Conservation (phyloP, 176 grass and related monocot species). For the Juncus inflexus region DNA sequence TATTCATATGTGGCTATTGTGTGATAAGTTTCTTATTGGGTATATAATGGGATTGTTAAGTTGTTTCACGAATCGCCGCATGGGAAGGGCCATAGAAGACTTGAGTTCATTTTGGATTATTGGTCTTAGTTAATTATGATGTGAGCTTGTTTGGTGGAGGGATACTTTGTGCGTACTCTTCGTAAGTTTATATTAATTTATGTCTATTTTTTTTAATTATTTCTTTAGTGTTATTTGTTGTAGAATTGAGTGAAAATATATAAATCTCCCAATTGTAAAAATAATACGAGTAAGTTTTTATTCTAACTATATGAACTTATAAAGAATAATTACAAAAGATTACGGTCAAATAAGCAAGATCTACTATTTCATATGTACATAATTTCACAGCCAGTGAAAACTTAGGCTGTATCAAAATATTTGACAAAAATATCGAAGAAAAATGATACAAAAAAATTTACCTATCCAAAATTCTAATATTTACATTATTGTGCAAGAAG, state of each 20-base stretch:
- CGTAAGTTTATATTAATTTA: neutral
- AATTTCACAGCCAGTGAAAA: constrained; percentile 24
- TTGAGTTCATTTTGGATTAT: neutral
- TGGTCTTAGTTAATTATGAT: constrained; percentile 3
- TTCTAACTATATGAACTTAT: no score
- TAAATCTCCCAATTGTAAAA: no score
- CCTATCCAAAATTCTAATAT: constrained; percentile 8
- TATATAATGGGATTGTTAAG: neutral
- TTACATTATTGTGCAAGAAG: constrained; percentile 8
- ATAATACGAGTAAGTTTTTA: no score
- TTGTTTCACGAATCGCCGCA: neutral
- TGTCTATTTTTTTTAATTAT: neutral
- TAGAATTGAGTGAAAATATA: no score
- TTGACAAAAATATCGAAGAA: neutral
- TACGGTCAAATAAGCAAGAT: neutral
- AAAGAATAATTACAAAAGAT: neutral
- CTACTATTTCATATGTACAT: neutral
- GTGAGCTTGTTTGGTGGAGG: neutral
- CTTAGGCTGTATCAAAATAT: constrained; percentile 18
- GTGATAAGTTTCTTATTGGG: neutral
- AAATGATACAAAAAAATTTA: constrained; percentile 4
- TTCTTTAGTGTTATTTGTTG: no score
- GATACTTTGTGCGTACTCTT: constrained; percentile 10
- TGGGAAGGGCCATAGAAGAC: neutral
- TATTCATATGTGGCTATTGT: neutral